Conservation (phyloP, 805 yeast species). For the Tetrapisispora fleetii region DNA sequence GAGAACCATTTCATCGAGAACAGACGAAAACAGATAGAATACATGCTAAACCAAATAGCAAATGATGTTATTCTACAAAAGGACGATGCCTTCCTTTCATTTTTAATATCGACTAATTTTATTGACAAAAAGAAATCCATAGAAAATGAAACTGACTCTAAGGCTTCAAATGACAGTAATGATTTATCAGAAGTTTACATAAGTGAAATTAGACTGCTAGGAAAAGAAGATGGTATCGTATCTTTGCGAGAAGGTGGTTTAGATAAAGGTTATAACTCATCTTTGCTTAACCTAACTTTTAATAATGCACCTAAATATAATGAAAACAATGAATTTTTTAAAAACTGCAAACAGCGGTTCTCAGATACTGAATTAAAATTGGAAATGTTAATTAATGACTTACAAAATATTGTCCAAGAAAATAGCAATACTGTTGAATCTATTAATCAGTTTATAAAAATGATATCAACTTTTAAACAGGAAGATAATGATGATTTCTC, state of each 20-base stretch:
- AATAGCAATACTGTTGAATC: conserved; percentile 63
- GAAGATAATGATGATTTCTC: conserved; percentile 62
- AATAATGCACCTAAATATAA: conserved; percentile 55
- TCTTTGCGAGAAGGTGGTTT: conserved; percentile 23
- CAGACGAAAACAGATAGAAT: conserved; percentile 73
- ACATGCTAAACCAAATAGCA: conserved; percentile 71
- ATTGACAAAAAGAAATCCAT: conserved; percentile 57
- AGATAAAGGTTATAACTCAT: conserved; percentile 49
- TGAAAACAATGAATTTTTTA: conserved; percentile 74
- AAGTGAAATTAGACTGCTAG: conserved; percentile 26
- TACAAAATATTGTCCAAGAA: conserved; percentile 67
- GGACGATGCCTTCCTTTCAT: conserved; percentile 71
- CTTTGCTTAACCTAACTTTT: conserved; percentile 56
- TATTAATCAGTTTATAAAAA: conserved; percentile 53
- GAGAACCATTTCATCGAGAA: conserved; percentile 81
- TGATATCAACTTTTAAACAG: conserved; percentile 53
- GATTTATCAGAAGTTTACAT: conserved; percentile 30
- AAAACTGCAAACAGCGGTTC: conserved; percentile 55
- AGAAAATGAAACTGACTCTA: conserved; percentile 49
- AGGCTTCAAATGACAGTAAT: conserved; percentile 36
- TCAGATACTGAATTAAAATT: conserved; percentile 68
- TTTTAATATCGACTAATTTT: conserved; percentile 68
- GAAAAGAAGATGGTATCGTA: conserved; percentile 25
- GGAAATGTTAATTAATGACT: conserved; percentile 53
- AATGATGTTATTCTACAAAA: conserved; percentile 44